A percentile compares a stretch with the other conserved stretches of the same genome.
Evolutionary conservation across 2,329 filamentous ascomycete species (phyloP).

Genomic region (Cercospora sesami): DNA sequence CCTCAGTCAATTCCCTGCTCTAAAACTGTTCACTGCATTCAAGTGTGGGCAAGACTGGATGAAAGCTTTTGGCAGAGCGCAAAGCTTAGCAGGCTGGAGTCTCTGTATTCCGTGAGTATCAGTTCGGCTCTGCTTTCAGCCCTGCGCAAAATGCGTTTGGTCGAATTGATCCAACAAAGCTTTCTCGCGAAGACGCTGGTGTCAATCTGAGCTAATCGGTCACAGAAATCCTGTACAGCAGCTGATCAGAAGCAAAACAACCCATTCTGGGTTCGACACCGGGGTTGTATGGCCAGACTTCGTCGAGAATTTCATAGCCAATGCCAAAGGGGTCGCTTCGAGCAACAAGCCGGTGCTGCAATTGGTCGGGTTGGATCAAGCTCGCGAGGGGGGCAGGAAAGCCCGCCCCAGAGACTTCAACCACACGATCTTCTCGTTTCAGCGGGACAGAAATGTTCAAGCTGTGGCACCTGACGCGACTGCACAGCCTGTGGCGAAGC

Average conservation of each 20-base stretch:
- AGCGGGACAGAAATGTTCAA: not conserved
- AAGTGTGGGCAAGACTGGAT: conserved; percentile 4
- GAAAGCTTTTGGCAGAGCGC: not conserved
- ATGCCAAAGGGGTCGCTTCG: not conserved
- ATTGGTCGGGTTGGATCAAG: not conserved
- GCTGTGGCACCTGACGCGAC: not conserved
- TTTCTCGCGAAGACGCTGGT: not conserved
- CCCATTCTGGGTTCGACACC: not conserved
- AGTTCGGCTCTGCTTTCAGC: not conserved
- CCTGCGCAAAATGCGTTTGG: not conserved
- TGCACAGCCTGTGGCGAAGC: not conserved
- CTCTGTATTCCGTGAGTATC: not conserved
- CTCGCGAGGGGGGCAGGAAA: not conserved
- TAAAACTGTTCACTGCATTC: conserved; percentile 22
- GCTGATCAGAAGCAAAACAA: not conserved
- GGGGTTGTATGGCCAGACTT: not conserved
- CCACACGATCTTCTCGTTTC: not conserved
- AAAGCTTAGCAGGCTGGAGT: conserved; percentile 8
- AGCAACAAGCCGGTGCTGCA: not conserved
- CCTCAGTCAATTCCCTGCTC: conserved; percentile 23
- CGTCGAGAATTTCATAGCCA: not conserved
- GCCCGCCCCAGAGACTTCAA: not conserved
- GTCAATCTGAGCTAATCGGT: not conserved
- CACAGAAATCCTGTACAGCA: not conserved
- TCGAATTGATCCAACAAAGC: not conserved